Conservation (phyloP, 352 stramenopile genomes). For the Pythium scleroteichum region DNA sequence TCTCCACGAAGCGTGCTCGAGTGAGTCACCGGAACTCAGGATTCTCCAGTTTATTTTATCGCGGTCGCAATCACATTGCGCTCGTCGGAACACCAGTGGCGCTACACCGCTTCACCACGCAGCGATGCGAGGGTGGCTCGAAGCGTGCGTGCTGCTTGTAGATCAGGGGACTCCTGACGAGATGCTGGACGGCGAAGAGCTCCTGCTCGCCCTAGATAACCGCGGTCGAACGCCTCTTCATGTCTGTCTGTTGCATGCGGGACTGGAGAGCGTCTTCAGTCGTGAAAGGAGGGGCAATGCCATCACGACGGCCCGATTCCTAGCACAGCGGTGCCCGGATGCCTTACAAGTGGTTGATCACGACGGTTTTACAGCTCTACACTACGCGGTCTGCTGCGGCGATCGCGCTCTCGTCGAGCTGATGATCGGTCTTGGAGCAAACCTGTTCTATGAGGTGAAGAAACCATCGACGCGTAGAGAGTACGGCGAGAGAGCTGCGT, state of each 20-base stretch:
- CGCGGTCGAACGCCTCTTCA: slow-evolving; percentile 50
- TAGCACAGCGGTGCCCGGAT: slow-evolving; percentile 31
- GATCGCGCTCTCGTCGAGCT: slow-evolving; percentile 35
- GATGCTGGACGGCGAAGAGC: slow-evolving; percentile 20
- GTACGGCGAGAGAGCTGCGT: slow-evolving; percentile 22
- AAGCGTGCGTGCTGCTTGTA: slow-evolving; percentile 47
- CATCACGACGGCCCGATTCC: slow-evolving; percentile 28
- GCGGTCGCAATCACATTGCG: neutral
- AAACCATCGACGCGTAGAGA: neutral
- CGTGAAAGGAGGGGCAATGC: neutral
- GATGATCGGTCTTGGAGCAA: slow-evolving; percentile 49
- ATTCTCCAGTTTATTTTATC: slow-evolving; percentile 11
- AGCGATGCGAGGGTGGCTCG: slow-evolving; percentile 39
- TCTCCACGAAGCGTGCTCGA: slow-evolving; percentile 61
- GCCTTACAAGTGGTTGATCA: slow-evolving; percentile 43
- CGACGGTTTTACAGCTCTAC: slow-evolving; percentile 41
- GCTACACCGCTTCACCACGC: slow-evolving; percentile 57
- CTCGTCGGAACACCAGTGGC: slow-evolving; percentile 7
- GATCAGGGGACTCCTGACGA: slow-evolving; percentile 10
- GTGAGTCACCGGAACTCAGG: slow-evolving; percentile 4
- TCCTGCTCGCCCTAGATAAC: slow-evolving; percentile 39
- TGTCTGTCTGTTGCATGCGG: neutral
- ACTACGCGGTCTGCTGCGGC: slow-evolving; percentile 46
- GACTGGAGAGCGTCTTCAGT: neutral
- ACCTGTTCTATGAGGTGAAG: slow-evolving; percentile 11